Conservation (phyloP, 306 rosid species). For the Cicer chorassanicum region DNA sequence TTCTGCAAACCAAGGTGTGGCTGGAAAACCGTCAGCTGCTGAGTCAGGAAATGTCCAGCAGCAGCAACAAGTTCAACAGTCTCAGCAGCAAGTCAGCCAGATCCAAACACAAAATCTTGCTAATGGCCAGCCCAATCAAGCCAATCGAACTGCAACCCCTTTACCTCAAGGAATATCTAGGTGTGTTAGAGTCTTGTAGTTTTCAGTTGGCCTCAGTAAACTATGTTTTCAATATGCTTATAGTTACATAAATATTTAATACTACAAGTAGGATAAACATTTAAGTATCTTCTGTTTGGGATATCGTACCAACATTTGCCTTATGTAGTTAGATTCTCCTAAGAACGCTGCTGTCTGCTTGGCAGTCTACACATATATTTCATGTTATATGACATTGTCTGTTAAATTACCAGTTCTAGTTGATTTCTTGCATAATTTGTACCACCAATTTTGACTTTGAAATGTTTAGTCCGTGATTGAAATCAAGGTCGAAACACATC, state of each 20-base stretch:
- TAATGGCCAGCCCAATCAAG: conserved; percentile 80
- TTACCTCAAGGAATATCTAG: conserved; percentile 99
- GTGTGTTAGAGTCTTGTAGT: conserved; percentile 90
- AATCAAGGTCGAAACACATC: not conserved
- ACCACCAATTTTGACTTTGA: not conserved
- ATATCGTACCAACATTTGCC: conserved; percentile 37
- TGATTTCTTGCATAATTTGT: conserved; percentile 28
- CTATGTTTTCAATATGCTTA: conserved; percentile 49
- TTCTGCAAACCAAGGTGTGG: conserved; percentile 60
- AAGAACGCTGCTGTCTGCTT: conserved; percentile 36
- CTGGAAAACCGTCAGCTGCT: conserved; percentile 67
- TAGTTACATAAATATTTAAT: conserved; percentile 46
- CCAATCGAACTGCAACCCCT: conserved; percentile 67
- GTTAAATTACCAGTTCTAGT: conserved; percentile 19
- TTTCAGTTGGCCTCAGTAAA: conserved; percentile 59
- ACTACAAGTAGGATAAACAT: conserved; percentile 45
- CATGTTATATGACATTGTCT: conserved; percentile 45
- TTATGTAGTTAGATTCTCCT: conserved; percentile 51
- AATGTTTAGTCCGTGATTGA: not conserved
- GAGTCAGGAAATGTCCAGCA: conserved; percentile 87
- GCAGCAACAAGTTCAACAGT: conserved; percentile 77
- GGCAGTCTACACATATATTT: conserved; percentile 42
- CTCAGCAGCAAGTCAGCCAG: conserved; percentile 74
- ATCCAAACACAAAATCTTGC: conserved; percentile 63
- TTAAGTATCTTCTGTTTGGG: conserved; percentile 43